Evolutionary conservation across 768 basidiomycete genomes (phyloP).

Genomic region (Epithele typhae): DNA sequence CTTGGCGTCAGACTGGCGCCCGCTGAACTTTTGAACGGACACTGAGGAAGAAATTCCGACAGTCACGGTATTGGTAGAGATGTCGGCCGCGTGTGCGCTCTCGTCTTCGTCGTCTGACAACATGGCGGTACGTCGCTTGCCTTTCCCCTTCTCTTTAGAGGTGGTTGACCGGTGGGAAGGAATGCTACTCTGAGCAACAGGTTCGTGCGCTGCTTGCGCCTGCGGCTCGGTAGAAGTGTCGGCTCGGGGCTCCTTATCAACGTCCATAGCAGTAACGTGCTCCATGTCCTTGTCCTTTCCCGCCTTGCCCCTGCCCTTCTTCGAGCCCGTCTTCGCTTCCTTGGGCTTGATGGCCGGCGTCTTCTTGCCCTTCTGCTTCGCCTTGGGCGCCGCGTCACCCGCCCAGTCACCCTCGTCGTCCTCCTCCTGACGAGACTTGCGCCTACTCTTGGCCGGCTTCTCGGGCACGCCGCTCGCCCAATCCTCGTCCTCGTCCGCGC

Average conservation of each 20-base stretch:
- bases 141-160: conserved; percentile 2
- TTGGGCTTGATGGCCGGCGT: too few relatives aligned
- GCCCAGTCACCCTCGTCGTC: conserved; percentile 19
- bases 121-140: conserved; percentile 19
- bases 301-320: conserved; percentile 11
- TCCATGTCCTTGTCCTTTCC: conserved; percentile 8
- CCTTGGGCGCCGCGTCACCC: conserved; percentile 15
- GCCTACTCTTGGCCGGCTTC: conserved; percentile 16
- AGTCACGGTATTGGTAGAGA: conserved; percentile 5
- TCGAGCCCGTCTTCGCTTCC: conserved; percentile 5
- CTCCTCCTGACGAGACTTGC: conserved; percentile 19
- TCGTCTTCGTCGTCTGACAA: conserved; percentile 21
- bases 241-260: conserved; percentile 7
- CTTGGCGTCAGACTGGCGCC: too few relatives aligned
- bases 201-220: too few relatives aligned
- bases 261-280: too few relatives aligned
- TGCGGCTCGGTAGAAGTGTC: too few relatives aligned
- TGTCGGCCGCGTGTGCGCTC: conserved; percentile 5
- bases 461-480: conserved; percentile 10
- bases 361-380: conserved; percentile 16
- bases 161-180: too few relatives aligned
- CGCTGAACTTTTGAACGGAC: too few relatives aligned
- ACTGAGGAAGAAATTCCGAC: too few relatives aligned
- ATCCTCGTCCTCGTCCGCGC: conserved; percentile 15
- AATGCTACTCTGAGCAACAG: too few relatives aligned